These are phyloP conservation scores for Pythium aphanidermatum DNA, from an alignment of 352 stramenopile genomes.

Conservation along the genomic window DNA sequence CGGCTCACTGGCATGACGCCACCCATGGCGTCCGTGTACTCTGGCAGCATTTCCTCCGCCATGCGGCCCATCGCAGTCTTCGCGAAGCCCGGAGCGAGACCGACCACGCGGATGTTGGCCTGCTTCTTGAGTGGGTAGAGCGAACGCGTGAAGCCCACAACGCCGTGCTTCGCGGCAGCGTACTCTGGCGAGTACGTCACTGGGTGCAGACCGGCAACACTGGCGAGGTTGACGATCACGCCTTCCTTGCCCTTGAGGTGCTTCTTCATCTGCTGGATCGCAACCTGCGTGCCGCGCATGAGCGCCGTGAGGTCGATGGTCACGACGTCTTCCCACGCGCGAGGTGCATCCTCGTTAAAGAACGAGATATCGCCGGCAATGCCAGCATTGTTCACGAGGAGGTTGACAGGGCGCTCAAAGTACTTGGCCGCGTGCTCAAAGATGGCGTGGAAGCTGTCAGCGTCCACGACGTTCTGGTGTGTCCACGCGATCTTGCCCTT, in stretches of 20 bases:
- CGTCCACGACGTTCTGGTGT: constrained; percentile 66
- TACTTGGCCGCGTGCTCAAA: constrained; percentile 57
- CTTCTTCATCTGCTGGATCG: constrained; percentile 53
- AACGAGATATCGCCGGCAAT: constrained; percentile 56
- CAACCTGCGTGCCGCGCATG: constrained; percentile 61
- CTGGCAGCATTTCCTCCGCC: constrained; percentile 26
- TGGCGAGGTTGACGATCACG: constrained; percentile 68
- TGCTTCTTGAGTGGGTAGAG: constrained; percentile 50
- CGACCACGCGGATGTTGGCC: constrained; percentile 67
- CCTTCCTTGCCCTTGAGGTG: constrained; percentile 52
- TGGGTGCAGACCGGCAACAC: constrained; percentile 47
- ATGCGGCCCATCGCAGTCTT: constrained; percentile 58
- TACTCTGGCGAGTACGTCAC: constrained; percentile 62
- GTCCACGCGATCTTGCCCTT: constrained; percentile 50
- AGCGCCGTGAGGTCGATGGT: constrained; percentile 67
- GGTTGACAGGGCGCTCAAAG: constrained; percentile 56
- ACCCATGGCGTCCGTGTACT: constrained; percentile 53
- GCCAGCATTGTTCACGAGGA: constrained; percentile 79
- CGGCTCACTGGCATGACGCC: constrained; percentile 30
- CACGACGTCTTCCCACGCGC: constrained; percentile 57
- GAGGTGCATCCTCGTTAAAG: constrained; percentile 27
- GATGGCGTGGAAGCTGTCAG: constrained; percentile 45
- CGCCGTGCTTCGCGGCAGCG: constrained; percentile 61
- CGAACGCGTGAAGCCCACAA: constrained; percentile 69
- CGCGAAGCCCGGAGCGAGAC: constrained; percentile 59